Base-by-base conservation (phyloP, 140 eudicot species). In the Anethum foeniculum region DNA sequence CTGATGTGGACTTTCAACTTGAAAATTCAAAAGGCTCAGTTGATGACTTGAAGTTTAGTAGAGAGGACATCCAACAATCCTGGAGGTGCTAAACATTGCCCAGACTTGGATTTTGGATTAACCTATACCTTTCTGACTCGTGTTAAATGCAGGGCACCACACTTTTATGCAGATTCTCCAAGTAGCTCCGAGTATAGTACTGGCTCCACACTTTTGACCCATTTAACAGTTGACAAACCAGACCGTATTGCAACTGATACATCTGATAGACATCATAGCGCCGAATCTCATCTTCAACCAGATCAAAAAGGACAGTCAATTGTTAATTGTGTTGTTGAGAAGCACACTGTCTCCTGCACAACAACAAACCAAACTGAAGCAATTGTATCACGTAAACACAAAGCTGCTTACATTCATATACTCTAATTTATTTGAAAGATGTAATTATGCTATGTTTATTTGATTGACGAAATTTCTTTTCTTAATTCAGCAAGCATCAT, bases 121-220 rank as follows among this genome's bases (percentile, higher is more conserved):
- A 36, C 41, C 76, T 39, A 34, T 6, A 52, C 58, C 51, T 51
- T 51, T 46, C 81, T 43, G 46, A 64, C 67, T 65, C 41, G 3
- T 48, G n/a, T 36, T 80, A 54, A 76, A 21, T 90, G 84, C 96
- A 94, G 98, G 90, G 89, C 88, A 67, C 88, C 92, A 43, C 96
- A 88, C 76, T 49, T 90, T 51, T 91, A 88, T 82, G 92, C 87
- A 67, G 88, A 90, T 52, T 93, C 99, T 44, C 96, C 97, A 28
- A 90, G 89, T 80, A 91, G 97, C 88, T 96, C 99, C 1, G 99
- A 96, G 65, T 93, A 91, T 81, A 96, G 99, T 80, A 87, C 96
- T 65, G 99, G 99, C 81, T 96, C 99, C 79, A 91, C 91, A 69
- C 79, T 80, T 81, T 82, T 88, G 44, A 80, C 89, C 39, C 88